These are phyloP conservation scores for Alternaria sp. DNA, from an alignment of 2,329 filamentous ascomycete species.

Conservation along the genomic window DNA sequence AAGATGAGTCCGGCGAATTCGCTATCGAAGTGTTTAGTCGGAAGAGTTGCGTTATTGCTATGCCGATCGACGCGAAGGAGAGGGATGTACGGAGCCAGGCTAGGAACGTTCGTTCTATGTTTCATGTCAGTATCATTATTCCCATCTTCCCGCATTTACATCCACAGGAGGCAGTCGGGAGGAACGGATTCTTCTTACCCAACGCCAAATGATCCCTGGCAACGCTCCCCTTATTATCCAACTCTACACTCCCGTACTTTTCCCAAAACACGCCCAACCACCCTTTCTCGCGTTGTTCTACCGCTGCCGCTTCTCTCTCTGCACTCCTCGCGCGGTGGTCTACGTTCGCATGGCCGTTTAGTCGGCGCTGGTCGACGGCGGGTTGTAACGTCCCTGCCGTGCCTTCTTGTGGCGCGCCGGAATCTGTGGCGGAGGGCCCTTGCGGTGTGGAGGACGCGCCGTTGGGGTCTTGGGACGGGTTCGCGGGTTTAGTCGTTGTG, in stretches of 20 bases:
- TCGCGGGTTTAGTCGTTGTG: background rate
- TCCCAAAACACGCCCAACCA: slow-evolving; percentile 65
- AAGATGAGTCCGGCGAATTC: background rate
- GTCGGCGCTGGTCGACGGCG: background rate
- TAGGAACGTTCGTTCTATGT: slow-evolving; percentile 78
- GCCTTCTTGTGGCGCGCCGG: background rate
- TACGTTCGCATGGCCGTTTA: background rate
- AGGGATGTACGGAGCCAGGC: slow-evolving; percentile 85
- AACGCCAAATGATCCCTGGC: slow-evolving; percentile 82
- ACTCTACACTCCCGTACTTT: slow-evolving; percentile 71
- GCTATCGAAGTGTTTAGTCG: slow-evolving; percentile 74
- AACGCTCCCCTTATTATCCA: slow-evolving; percentile 86
- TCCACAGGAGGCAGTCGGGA: background rate
- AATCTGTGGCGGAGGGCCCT: background rate
- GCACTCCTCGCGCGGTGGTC: slow-evolving; percentile 15
- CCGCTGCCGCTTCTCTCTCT: slow-evolving; percentile 29
- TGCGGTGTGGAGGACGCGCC: background rate
- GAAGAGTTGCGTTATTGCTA: slow-evolving; percentile 84
- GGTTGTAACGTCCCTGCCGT: background rate
- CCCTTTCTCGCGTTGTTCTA: slow-evolving; percentile 31
- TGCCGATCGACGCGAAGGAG: slow-evolving; percentile 81
- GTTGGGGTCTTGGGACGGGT: background rate
- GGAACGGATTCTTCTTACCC: slow-evolving; percentile 56
- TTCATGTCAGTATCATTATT: background rate
- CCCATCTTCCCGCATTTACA: background rate